A percentile compares a stretch with the other conserved stretches of the same genome.
Conservation (phyloP, 495 filamentous ascomycete species). For the Filosporella fistucella region DNA sequence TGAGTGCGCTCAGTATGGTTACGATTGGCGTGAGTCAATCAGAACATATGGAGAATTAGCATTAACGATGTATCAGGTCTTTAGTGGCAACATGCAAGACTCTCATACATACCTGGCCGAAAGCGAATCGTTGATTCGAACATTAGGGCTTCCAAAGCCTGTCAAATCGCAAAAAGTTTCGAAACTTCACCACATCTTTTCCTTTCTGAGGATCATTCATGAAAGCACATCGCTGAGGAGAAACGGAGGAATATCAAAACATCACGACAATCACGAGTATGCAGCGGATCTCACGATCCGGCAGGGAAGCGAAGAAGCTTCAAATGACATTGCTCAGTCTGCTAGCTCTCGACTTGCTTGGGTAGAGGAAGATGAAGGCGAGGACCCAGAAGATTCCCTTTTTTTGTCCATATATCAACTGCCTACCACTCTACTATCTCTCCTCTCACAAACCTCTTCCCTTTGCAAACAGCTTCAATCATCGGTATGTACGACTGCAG, state of each 20-base stretch:
- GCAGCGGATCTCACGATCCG: neutral
- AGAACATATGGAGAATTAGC: neutral
- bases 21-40: neutral
- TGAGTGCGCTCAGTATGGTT: neutral
- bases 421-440: neutral
- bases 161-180: constrained; percentile 1
- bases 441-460: neutral
- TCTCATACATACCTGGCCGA: neutral
- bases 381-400: neutral
- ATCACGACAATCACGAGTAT: neutral
- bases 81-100: constrained; percentile 1
- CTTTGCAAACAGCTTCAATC: constrained; percentile 1
- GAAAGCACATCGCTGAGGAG: neutral
- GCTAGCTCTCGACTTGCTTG: neutral
- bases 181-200: constrained; percentile 2
- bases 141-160: neutral
- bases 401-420: neutral
- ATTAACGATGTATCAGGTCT: neutral
- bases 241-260: too few relatives aligned
- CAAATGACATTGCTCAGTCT: neutral
- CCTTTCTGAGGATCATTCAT: neutral
- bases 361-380: neutral
- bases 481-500: neutral
- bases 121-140: neutral
- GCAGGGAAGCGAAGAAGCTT: neutral